Conservation (phyloP, 192 early-diverging fungal species). For the Diversispora epigaea region DNA sequence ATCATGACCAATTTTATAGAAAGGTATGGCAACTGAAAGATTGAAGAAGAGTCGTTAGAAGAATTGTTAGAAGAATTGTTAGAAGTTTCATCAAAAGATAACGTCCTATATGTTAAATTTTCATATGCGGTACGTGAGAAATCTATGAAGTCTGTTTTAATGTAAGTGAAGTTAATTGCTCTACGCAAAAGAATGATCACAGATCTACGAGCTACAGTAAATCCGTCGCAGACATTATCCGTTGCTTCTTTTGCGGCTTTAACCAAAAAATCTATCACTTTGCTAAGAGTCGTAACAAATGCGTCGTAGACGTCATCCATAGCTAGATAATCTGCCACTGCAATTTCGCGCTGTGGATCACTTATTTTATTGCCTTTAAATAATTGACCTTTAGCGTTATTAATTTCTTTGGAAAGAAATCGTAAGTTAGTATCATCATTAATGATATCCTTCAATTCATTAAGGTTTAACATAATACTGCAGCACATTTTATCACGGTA, state of each 20-base stretch:
- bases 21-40: neutral
- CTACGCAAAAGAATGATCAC: too few relatives aligned
- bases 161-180: too few relatives aligned
- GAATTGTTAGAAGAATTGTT: neutral
- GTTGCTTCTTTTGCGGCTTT: neutral
- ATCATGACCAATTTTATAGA: neutral
- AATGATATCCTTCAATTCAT: neutral
- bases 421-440: neutral
- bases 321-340: neutral
- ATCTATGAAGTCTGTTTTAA: neutral
- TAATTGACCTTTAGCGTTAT: neutral
- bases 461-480: neutral
- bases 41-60: neutral
- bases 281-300: neutral
- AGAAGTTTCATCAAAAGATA: neutral
- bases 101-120: neutral
- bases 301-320: slow-evolving; percentile 1
- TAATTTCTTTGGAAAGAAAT: neutral
- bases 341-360: neutral
- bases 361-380: neutral
- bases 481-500: neutral
- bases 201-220: neutral
- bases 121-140: neutral
- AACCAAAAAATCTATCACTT: neutral
- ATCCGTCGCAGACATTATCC: neutral